These are phyloP conservation scores for Polytolypa hystricis DNA, from an alignment of 2,329 filamentous ascomycete species.

Conservation along the genomic window DNA sequence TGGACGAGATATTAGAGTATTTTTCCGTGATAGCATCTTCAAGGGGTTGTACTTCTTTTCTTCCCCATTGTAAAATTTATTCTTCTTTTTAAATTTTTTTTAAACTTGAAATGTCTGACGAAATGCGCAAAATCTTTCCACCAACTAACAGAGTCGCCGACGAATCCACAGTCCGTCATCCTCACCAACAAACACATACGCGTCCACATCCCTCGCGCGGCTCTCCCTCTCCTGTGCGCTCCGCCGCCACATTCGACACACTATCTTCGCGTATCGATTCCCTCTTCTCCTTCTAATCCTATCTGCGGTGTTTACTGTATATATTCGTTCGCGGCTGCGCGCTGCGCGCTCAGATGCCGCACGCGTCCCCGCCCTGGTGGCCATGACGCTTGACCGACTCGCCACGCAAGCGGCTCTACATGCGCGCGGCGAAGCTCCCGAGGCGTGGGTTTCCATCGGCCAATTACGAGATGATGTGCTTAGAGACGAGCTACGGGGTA, in stretches of 20 bases:
- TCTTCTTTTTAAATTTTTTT: slow-evolving; percentile 1
- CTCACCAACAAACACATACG: slow-evolving; percentile 58
- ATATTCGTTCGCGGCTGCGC: slow-evolving; percentile 53
- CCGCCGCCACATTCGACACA: slow-evolving; percentile 37
- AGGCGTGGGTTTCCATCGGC: slow-evolving; percentile 74
- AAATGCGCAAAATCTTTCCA: slow-evolving; percentile 42
- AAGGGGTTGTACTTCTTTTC: too few relatives aligned
- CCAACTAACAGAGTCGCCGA: slow-evolving; percentile 75
- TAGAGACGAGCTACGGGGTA: slow-evolving; percentile 64
- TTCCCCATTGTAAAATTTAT: neutral
- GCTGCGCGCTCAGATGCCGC: slow-evolving; percentile 54
- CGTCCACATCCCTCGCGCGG: slow-evolving; percentile 80
- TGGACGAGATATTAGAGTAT: too few relatives aligned
- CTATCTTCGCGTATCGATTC: slow-evolving; percentile 40
- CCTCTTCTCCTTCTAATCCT: slow-evolving; percentile 37
- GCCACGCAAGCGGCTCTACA: slow-evolving; percentile 76
- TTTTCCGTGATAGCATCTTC: too few relatives aligned
- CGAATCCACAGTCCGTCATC: slow-evolving; percentile 60
- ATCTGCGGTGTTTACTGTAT: slow-evolving; percentile 43
- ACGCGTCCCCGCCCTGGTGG: slow-evolving; percentile 71
- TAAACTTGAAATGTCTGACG: slow-evolving; percentile 16
- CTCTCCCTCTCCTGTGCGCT: slow-evolving; percentile 64
- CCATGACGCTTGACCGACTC: slow-evolving; percentile 71
- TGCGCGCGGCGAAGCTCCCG: slow-evolving; percentile 51
- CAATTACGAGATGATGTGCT: slow-evolving; percentile 88